Evolutionary conservation across 2,329 filamentous ascomycete species (phyloP).

Genomic region (Teratosphaeria viscida): DNA sequence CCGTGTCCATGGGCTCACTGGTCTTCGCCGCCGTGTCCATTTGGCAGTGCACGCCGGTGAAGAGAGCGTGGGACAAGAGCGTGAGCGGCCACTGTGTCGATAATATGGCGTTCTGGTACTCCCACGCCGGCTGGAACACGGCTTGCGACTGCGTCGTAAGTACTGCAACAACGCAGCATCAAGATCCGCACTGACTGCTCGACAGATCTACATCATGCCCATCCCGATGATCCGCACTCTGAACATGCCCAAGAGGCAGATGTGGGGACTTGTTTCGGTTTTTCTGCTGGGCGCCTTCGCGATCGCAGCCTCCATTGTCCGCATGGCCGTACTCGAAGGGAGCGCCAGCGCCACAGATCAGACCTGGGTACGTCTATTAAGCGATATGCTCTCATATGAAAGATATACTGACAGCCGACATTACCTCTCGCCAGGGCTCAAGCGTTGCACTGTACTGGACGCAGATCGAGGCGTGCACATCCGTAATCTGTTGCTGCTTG

Average conservation of each 20-base stretch:
- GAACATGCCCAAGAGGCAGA: constrained; percentile 13
- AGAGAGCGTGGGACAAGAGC: constrained; percentile 12
- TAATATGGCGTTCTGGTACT: constrained; percentile 17
- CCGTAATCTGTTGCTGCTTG: constrained; percentile 17
- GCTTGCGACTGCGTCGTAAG: constrained; percentile 18
- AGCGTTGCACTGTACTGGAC: constrained; percentile 17
- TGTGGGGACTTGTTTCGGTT: constrained; percentile 13
- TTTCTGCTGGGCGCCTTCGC: constrained; percentile 18
- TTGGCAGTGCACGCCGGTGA: constrained; percentile 16
- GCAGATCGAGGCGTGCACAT: constrained; percentile 17
- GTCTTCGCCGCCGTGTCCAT: constrained; percentile 17
- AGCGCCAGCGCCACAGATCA: constrained; percentile 12
- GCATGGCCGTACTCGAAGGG: constrained; percentile 14
- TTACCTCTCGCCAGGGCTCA: constrained; percentile 2
- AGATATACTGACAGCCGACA: background rate
- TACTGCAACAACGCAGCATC: background rate
- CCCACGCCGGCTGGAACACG: constrained; percentile 19
- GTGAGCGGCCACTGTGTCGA: constrained; percentile 11
- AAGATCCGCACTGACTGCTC: background rate
- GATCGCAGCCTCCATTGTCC: constrained; percentile 17
- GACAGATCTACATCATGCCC: constrained; percentile 19
- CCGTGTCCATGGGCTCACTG: constrained; percentile 11
- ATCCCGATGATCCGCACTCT: constrained; percentile 18
- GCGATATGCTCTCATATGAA: background rate
- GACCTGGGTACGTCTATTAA: constrained; percentile 10